Conservation (phyloP, 495 filamentous ascomycete genomes). For the Oleoguttula mirabilis region DNA sequence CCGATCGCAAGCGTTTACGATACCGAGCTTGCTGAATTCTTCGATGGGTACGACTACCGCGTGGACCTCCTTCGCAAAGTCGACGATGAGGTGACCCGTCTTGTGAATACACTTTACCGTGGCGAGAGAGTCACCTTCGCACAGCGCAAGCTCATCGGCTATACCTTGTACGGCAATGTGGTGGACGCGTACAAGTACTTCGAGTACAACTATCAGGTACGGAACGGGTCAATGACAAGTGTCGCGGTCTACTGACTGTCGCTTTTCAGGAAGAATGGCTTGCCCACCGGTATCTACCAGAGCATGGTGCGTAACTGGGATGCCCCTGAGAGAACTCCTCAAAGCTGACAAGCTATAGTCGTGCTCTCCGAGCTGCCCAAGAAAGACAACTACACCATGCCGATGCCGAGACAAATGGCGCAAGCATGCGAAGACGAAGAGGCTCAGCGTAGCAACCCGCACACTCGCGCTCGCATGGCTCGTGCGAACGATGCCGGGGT, state of each 20-base stretch:
- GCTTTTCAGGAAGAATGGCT: conserved; percentile 18
- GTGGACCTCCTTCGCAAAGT: conserved; percentile 17
- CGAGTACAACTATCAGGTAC: conserved; percentile 8
- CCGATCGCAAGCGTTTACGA: too few relatives aligned
- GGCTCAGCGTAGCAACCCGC: too few relatives aligned
- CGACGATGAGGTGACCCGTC: conserved; percentile 9
- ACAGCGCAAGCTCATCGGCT: conserved; percentile 13
- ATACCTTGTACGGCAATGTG: conserved; percentile 12
- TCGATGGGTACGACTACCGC: conserved; percentile 15
- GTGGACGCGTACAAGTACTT: conserved; percentile 21
- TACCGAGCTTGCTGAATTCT: too few relatives aligned
- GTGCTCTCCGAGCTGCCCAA: too few relatives aligned
- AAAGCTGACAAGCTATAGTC: too few relatives aligned
- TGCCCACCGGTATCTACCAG: conserved; percentile 20
- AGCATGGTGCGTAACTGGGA: conserved; percentile 14
- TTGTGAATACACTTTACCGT: neutral
- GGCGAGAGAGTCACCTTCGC: neutral
- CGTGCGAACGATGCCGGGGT: too few relatives aligned
- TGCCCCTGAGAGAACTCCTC: too few relatives aligned
- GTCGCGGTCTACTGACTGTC: neutral
- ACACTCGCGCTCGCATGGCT: too few relatives aligned
- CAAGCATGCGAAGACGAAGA: too few relatives aligned
- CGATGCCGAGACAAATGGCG: too few relatives aligned
- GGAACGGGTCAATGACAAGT: conserved; percentile 1
- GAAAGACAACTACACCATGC: too few relatives aligned